Evolutionary conservation across 495 filamentous ascomycete genomes (phyloP).

Genomic region (Aspergillus haitiensis): DNA sequence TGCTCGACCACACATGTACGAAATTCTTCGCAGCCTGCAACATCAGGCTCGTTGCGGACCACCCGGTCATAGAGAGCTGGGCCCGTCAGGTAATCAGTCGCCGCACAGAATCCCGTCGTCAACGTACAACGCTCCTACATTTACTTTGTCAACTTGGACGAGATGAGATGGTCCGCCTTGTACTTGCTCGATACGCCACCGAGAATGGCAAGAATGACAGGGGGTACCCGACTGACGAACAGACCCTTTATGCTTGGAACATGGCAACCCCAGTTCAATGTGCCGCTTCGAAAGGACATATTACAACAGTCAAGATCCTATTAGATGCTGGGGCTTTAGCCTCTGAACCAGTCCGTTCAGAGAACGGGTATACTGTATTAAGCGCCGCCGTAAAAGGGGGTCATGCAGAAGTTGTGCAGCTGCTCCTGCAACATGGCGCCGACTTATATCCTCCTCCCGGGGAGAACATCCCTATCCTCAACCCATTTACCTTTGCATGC

Average conservation of each 20-base stretch:
- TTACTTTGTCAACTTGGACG: neutral
- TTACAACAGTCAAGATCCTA: neutral
- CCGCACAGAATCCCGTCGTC: neutral
- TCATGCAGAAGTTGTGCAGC: neutral
- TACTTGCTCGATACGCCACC: neutral
- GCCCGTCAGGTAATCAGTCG: neutral
- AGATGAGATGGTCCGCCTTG: neutral
- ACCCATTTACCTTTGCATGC: neutral
- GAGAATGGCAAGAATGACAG: neutral
- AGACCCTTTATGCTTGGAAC: neutral
- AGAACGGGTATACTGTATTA: neutral
- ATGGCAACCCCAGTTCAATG: neutral
- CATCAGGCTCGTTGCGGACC: neutral
- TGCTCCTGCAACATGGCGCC: neutral
- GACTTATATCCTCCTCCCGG: neutral
- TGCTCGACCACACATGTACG: neutral
- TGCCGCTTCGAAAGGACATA: neutral
- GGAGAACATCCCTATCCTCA: neutral
- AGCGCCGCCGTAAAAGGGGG: neutral
- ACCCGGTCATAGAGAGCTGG: neutral
- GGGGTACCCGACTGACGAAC: neutral
- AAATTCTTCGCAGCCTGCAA: neutral
- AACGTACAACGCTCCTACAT: neutral
- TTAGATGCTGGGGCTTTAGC: neutral
- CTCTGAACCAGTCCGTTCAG: neutral